A percentile compares a stretch with the other conserved stretches of the same genome.
Evolutionary conservation across 2,329 filamentous ascomycete genomes (phyloP).

Genomic region (Colletotrichum sansevieriae): DNA sequence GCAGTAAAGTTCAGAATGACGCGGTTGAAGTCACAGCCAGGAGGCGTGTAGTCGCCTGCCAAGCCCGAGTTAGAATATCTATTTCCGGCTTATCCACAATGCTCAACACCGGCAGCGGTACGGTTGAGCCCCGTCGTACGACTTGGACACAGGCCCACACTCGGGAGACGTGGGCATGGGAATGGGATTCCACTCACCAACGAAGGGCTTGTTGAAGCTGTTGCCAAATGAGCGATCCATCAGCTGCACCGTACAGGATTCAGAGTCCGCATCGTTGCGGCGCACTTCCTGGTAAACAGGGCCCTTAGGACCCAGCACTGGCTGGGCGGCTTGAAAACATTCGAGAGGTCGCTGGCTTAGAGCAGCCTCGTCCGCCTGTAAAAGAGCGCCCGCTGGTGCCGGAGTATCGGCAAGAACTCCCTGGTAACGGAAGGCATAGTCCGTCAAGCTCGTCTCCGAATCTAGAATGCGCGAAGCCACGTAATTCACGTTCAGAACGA

Average conservation of each 20-base stretch:
- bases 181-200: slow-evolving; percentile 65
- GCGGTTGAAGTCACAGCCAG: slow-evolving; percentile 77
- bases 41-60: slow-evolving; percentile 74
- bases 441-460: slow-evolving; percentile 15
- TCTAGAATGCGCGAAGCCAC: slow-evolving; percentile 28
- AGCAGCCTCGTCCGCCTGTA: slow-evolving; percentile 20
- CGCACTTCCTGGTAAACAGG: slow-evolving; percentile 40
- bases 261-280: slow-evolving; percentile 43
- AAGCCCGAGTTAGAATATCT: slow-evolving; percentile 30
- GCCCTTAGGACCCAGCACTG: slow-evolving; percentile 67
- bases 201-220: slow-evolving; percentile 80
- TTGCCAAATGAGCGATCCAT: slow-evolving; percentile 79
- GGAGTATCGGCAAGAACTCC: slow-evolving; percentile 30
- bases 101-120: background rate
- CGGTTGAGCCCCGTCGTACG: background rate
- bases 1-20: slow-evolving; percentile 84
- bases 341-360: slow-evolving; percentile 54
- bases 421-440: slow-evolving; percentile 26
- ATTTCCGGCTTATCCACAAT: slow-evolving; percentile 26
- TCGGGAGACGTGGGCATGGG: background rate
- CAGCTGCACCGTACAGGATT: slow-evolving; percentile 67
- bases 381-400: slow-evolving; percentile 8
- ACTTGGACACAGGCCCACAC: background rate
- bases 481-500: slow-evolving; percentile 32
- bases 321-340: slow-evolving; percentile 78